Base-by-base conservation (phyloP, 2,329 filamentous ascomycete genomes). In the Penicillium sp. region DNA sequence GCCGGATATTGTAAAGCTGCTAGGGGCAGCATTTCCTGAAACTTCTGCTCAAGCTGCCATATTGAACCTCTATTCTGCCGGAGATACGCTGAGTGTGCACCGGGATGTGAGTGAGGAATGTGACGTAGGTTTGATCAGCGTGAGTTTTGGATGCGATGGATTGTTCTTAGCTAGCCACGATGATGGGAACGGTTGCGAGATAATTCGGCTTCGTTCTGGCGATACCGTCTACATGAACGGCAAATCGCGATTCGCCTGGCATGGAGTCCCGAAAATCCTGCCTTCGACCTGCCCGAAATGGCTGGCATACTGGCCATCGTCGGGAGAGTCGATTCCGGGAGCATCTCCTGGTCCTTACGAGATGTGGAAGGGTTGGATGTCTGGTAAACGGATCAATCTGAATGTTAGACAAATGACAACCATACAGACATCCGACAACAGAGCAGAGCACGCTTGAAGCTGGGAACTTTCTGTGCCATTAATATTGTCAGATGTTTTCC, bases 181-280 rank as follows among this genome's bases (percentile, higher is more conserved):
- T 16, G 78, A 80, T 39, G 70, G 67, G 1, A 64, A 67, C 23
- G 69, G 69, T 2, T 74, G 74, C n/a, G 73, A 77, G 30, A 57
- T 72, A 26, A 66, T 96, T 34, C 80, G 88, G 19, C 77, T 97
- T 35, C 81, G 86, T 23, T 96, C 91, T 0, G 93, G 94, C 0
- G 93, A 97, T 75, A 91, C 86, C 0, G 84, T 97, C 1, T 91
- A 95, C 67, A 97, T 99, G 93, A 86, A 84, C 46, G 83, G 88
- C 18, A 79, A 85, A 54, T 88, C 90, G 4, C 81, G 94, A 40
- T 96, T 91, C 73, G 92, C 93, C 2, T 97, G 93, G 93, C 94
- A 97, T 75, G 92, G 90, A 11, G 91, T 97, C 11, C 92, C 94
- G 6, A 94, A 92, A 70, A 87, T 97, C 11, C 68, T 97, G 34